Evolutionary conservation across 192 early-diverging fungal species (phyloP).

Genomic region (Phlyctochytrium planicorne): DNA sequence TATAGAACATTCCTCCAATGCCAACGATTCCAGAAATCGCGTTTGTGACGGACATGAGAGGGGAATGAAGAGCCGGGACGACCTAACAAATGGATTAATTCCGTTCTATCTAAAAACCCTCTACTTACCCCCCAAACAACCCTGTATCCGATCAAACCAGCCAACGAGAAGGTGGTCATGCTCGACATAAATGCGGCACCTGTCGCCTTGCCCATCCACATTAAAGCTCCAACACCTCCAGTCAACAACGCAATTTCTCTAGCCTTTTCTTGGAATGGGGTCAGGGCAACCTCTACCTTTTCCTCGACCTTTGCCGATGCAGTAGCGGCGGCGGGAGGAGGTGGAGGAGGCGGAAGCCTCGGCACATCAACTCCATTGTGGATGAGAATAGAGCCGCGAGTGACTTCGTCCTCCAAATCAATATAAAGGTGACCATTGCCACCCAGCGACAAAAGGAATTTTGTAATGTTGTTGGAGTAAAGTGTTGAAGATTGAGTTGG

Average conservation of each 20-base stretch:
- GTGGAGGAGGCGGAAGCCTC: conserved; percentile 4
- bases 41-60: conserved; percentile 40
- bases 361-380: conserved; percentile 19
- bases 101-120: neutral
- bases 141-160: conserved; percentile 37
- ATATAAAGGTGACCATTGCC: conserved; percentile 16
- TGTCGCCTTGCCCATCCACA: conserved; percentile 28
- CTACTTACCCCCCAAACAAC: conserved; percentile 36
- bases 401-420: conserved; percentile 35
- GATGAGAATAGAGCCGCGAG: conserved; percentile 30
- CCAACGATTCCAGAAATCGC: conserved; percentile 40
- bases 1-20: conserved; percentile 41
- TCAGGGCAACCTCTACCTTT: conserved; percentile 18
- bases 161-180: conserved; percentile 29
- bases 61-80: conserved; percentile 37
- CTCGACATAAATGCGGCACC: conserved; percentile 24
- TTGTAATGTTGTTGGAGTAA: conserved; percentile 43
- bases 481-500: conserved; percentile 41
- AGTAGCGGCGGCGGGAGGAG: conserved; percentile 11
- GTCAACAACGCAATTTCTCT: conserved; percentile 27
- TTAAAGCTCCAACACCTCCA: conserved; percentile 8
- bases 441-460: conserved; percentile 36
- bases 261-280: conserved; percentile 28
- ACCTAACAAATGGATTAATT: conserved; percentile 13
- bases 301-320: neutral